phyloP scores from a whole-genome alignment of 2,329 filamentous ascomycete species.

The Pyrenophora graminea region DNA sequence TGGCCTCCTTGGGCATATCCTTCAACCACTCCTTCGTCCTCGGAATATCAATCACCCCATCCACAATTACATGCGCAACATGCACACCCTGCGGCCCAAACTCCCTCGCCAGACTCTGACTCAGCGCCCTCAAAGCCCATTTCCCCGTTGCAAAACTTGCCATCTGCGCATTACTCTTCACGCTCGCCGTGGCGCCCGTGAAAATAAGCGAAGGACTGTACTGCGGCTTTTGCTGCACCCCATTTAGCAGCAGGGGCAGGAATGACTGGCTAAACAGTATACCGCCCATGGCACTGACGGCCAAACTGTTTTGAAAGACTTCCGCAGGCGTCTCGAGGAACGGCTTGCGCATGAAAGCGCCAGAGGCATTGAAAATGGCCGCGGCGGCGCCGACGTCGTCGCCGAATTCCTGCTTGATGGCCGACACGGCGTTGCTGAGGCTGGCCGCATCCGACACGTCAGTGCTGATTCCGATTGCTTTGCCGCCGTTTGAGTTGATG shows the following conservation, averaged over 20 bases:
- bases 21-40: conserved; percentile 65
- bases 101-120: conserved; percentile 77
- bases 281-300: conserved; percentile 61
- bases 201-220: conserved; percentile 81
- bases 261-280: conserved; percentile 75
- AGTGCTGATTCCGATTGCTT: conserved; percentile 70
- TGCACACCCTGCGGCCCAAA: conserved; percentile 85
- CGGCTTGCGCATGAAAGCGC: conserved; percentile 62
- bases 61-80: conserved; percentile 79
- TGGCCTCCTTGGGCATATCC: conserved; percentile 63
- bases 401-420: conserved; percentile 63
- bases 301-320: conserved; percentile 58
- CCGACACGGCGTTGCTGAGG: conserved; percentile 64
- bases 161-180: conserved; percentile 72
- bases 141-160: conserved; percentile 77
- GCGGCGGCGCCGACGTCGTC: conserved; percentile 55
- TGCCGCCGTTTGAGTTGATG: conserved; percentile 69
- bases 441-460: conserved; percentile 63
- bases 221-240: conserved; percentile 54
- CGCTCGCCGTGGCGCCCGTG: conserved; percentile 81
- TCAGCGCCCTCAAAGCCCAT: conserved; percentile 74
- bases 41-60: conserved; percentile 83
- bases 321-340: conserved; percentile 64
- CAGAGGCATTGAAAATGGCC: conserved; percentile 72
- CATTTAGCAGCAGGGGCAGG: conserved; percentile 71